These are phyloP conservation scores for Choanephora cucurbitarum DNA, from an alignment of 371 early-diverging fungal species.

Conservation along the genomic window DNA sequence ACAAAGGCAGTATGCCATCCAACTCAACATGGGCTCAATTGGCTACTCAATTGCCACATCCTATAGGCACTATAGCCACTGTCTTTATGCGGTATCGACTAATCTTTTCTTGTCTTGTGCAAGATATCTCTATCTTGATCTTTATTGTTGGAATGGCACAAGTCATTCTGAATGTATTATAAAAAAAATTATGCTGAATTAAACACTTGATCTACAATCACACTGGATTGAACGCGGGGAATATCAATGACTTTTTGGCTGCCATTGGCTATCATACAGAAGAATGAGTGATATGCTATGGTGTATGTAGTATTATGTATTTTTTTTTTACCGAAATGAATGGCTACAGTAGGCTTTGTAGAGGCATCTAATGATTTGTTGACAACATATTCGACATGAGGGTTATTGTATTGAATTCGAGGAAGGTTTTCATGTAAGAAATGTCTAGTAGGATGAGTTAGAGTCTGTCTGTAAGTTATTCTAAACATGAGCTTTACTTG, in stretches of 20 bases:
- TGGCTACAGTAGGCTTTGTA: slow-evolving; percentile 50
- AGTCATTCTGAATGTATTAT: slow-evolving; percentile 22
- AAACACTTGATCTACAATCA: slow-evolving; percentile 54
- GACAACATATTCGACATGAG: slow-evolving; percentile 53
- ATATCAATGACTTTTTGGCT: slow-evolving; percentile 48
- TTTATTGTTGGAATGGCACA: slow-evolving; percentile 58
- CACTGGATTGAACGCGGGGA: slow-evolving; percentile 53
- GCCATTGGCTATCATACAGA: slow-evolving; percentile 37
- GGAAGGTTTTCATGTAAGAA: slow-evolving; percentile 64
- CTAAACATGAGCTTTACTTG: slow-evolving; percentile 40
- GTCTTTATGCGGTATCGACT: slow-evolving; percentile 61
- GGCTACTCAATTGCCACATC: slow-evolving; percentile 56
- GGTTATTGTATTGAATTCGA: slow-evolving; percentile 66
- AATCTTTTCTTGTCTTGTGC: slow-evolving; percentile 57
- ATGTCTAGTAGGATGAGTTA: slow-evolving; percentile 37
- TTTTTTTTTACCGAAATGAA: slow-evolving; percentile 57
- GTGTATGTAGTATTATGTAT: too few relatives aligned
- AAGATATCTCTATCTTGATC: slow-evolving; percentile 57
- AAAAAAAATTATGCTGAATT: not conserved
- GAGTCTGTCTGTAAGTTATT: too few relatives aligned
- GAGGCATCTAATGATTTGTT: slow-evolving; percentile 49
- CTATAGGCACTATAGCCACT: slow-evolving; percentile 48
- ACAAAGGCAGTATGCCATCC: slow-evolving; percentile 49
- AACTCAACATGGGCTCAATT: slow-evolving; percentile 46
- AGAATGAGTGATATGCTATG: not conserved